Evolutionary conservation across 805 yeast species (phyloP), one percentile per base, ranked within the genome.

Genomic region (Tetrapisispora pingtungensis): DNA sequence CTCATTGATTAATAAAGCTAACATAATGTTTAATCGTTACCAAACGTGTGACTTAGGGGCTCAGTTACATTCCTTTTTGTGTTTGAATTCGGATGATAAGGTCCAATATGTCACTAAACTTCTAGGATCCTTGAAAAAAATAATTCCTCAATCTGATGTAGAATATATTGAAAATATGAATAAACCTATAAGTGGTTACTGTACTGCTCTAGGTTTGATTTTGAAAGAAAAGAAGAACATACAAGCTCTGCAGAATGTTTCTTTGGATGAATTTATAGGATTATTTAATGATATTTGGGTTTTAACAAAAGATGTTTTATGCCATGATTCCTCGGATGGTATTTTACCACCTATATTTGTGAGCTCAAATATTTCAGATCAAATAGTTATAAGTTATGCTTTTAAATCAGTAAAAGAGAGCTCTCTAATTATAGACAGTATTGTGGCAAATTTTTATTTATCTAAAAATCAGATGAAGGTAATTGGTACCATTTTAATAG

Each of bases 401-500:
- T 89, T 96, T 90, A 77, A 93, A 63, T 75, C 89, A 0, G 68
- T 86, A 7, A 85, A 85, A 53, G 96, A 88, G 52, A 76, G 89
- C 0, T 74, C 87, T 0, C 55, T 65, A 1, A 59, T 87, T 30
- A 46, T 86, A 18, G 71, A 72, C 10, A 58, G 62, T 1, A 42
- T 84, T 0, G 55, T 84, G 4, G 54, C 56, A 0, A 50, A 50
- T 3, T 55, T 60, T 3, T 60, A 70, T 0, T 43, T 66, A 10
- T 30, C 57, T 0, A 17, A 48, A 7, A 50, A 50, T 1, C 58
- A 59, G 32, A 36, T 69, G 32, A 24, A 48, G 1, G 42, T 50
- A 15, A 56, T 69, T 17, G 85, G 93, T 10, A 71, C 74, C 1
- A 55, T 81, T 6, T 60, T 86, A 3, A 69, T 83, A 46, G 73